Evolutionary conservation across 805 yeast genomes (phyloP).

Genomic region (Wickerhamiella cacticola): DNA sequence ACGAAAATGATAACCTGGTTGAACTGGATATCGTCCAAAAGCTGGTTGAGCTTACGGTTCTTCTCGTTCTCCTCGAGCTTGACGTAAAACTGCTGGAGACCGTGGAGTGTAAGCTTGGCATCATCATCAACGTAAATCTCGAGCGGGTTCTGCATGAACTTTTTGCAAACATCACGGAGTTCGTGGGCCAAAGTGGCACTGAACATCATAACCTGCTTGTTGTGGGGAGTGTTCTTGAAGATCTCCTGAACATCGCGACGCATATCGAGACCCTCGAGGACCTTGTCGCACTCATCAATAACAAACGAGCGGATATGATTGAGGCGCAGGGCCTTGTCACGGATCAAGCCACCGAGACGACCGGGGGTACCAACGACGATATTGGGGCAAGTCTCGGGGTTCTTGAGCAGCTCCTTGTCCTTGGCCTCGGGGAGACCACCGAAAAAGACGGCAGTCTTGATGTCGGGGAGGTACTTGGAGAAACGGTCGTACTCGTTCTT

Average conservation of each 20-base stretch:
- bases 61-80: slow-evolving; percentile 83
- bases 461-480: slow-evolving; percentile 97
- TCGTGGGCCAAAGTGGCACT: slow-evolving; percentile 92
- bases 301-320: slow-evolving; percentile 88
- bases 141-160: slow-evolving; percentile 94
- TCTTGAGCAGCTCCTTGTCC: slow-evolving; percentile 78
- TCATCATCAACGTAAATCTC: slow-evolving; percentile 97
- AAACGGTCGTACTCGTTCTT: slow-evolving; percentile 94
- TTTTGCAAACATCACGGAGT: slow-evolving; percentile 92
- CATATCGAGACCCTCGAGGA: slow-evolving; percentile 82
- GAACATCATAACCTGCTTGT: slow-evolving; percentile 98
- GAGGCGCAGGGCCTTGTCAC: slow-evolving; percentile 79
- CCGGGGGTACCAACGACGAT: slow-evolving; percentile 98
- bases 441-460: slow-evolving; percentile 89
- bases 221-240: slow-evolving; percentile 94
- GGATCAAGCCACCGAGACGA: slow-evolving; percentile 84
- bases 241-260: slow-evolving; percentile 98
- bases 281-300: slow-evolving; percentile 97
- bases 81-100: slow-evolving; percentile 91
- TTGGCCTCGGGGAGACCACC: slow-evolving; percentile 85
- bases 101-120: slow-evolving; percentile 92
- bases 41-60: slow-evolving; percentile 83
- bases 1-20: slow-evolving; percentile 97
- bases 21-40: slow-evolving; percentile 87
- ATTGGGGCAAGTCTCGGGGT: slow-evolving; percentile 91